Percentiles rank a stretch among this genome's conserved stretches.
phyloP scores from a whole-genome alignment of 2,329 filamentous ascomycete genomes.

The Endothia cerciana region DNA sequence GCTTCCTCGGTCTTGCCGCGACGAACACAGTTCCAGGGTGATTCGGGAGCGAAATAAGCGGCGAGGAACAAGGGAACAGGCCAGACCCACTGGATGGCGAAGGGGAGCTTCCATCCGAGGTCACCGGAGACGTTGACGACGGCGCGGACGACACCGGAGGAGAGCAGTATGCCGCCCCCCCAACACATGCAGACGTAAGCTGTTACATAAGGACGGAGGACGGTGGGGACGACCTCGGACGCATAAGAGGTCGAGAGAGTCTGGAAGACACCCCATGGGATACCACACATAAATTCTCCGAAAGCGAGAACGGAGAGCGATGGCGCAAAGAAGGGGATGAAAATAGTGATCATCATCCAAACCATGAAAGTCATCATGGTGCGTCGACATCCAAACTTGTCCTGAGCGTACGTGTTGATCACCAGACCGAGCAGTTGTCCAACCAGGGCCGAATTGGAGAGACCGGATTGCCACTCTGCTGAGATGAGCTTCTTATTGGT shows the following conservation, averaged over 20 bases:
- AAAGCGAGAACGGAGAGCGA: conserved; percentile 40
- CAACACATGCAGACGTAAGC: conserved; percentile 46
- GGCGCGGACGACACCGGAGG: conserved; percentile 39
- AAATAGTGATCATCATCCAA: conserved; percentile 42
- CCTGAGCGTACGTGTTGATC: conserved; percentile 46
- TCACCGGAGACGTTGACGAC: conserved; percentile 37
- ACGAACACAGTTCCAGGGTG: conserved; percentile 43
- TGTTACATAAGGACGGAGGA: conserved; percentile 42
- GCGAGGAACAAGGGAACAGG: conserved; percentile 40
- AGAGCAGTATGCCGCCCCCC: conserved; percentile 45
- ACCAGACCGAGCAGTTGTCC: conserved; percentile 50
- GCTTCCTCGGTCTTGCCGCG: conserved; percentile 36
- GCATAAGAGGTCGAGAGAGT: conserved; percentile 44
- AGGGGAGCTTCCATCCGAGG: conserved; percentile 43
- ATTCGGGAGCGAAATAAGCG: conserved; percentile 43
- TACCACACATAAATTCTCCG: conserved; percentile 43
- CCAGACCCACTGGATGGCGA: conserved; percentile 46
- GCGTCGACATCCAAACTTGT: conserved; percentile 42
- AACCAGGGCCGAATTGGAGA: conserved; percentile 47
- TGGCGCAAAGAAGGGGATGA: conserved; percentile 42
- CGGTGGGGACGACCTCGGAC: conserved; percentile 40
- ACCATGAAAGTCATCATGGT: conserved; percentile 44
- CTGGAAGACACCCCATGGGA: conserved; percentile 44
- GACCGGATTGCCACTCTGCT: conserved; percentile 50
- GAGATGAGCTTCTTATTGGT: conserved; percentile 44